Evolutionary conservation across 305 asterid genomes (phyloP), one percentile per base, ranked within the genome.

Genomic region (Fraxinus platypoda): DNA sequence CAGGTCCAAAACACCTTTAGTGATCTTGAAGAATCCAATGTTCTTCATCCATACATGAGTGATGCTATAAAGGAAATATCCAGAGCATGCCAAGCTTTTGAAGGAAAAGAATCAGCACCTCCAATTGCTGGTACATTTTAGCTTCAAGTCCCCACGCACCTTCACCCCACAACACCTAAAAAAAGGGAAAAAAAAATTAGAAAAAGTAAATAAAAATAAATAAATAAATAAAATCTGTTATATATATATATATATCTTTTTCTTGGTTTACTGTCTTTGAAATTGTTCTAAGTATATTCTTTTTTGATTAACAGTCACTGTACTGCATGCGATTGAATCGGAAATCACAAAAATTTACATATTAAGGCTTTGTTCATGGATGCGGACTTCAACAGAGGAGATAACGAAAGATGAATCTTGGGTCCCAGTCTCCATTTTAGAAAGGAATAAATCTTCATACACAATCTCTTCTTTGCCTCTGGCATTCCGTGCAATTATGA

Each of bases 281-380:
- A 26, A 78, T 74, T 75, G 76, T 83, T 83, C 79, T 83, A 54
- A 84, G 62, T 41, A 28, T 81, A 26, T 43, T 57, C 68, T 73
- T 77, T 84, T 76, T 34, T 2, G 37, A 46, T 86, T 72, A 17
- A 88, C 98, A 97, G 99, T 93, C 85, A 79, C 93, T 78, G 93
- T 89, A 80, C 82, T 94, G 91, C 91, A 94, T 85, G 73, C 88
- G 23, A 97, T 94, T 84, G 98, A 92, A 84, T 92, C 89, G 77
- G 97, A 97, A 88, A 88, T 92, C 82, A 93, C 98, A 71, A 97
- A 92, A 86, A 87, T 91, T 85, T 97, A 93, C 88, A 91, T 92
- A 88, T 80, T 88, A 81, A 93, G 98, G 93, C 94, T 97, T 73
- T 93, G 99, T 89, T 91, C 98, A 64, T 97, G 99, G 99, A 97